A percentile compares a stretch with the other conserved stretches of the same genome.
Evolutionary conservation across 306 rosid genomes (phyloP).

Genomic region (Pterocarpus macrocarpus): DNA sequence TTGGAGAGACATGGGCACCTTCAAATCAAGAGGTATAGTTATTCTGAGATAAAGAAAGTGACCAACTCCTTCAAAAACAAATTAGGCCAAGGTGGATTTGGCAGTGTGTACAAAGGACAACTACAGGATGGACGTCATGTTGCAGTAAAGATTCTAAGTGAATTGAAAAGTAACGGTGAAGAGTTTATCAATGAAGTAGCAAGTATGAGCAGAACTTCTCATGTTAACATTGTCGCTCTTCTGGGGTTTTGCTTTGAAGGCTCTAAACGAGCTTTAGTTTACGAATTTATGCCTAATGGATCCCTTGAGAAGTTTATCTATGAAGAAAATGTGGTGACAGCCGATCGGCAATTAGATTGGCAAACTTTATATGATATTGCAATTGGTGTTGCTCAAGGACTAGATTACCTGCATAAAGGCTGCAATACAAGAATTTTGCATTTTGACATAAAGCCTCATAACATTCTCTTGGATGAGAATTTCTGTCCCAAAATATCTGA

Average conservation of each 20-base stretch:
- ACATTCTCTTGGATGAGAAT: conserved; percentile 50
- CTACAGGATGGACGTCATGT: not conserved
- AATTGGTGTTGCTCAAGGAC: conserved; percentile 57
- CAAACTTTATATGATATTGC: conserved; percentile 46
- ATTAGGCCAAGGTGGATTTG: conserved; percentile 56
- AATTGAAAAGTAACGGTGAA: conserved; percentile 30
- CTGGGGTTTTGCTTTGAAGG: conserved; percentile 34
- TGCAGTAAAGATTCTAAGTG: conserved; percentile 45
- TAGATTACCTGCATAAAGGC: conserved; percentile 57
- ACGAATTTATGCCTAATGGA: conserved; percentile 48
- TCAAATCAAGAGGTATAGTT: conserved; percentile 23
- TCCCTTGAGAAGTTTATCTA: conserved; percentile 47
- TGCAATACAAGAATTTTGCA: conserved; percentile 61
- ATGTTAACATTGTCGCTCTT: not conserved
- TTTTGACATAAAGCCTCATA: conserved; percentile 64
- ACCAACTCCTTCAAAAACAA: conserved; percentile 47
- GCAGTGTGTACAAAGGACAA: conserved; percentile 45
- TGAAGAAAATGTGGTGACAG: not conserved
- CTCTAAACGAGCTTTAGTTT: conserved; percentile 33
- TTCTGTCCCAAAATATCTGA: conserved; percentile 57
- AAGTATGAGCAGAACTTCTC: conserved; percentile 11
- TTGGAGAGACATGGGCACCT: conserved; percentile 35
- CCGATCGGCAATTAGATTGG: not conserved
- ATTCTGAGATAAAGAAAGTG: conserved; percentile 29
- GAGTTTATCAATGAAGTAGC: conserved; percentile 37